Evolutionary conservation across 306 rosid species (phyloP).

Genomic region (Quercus robur): DNA sequence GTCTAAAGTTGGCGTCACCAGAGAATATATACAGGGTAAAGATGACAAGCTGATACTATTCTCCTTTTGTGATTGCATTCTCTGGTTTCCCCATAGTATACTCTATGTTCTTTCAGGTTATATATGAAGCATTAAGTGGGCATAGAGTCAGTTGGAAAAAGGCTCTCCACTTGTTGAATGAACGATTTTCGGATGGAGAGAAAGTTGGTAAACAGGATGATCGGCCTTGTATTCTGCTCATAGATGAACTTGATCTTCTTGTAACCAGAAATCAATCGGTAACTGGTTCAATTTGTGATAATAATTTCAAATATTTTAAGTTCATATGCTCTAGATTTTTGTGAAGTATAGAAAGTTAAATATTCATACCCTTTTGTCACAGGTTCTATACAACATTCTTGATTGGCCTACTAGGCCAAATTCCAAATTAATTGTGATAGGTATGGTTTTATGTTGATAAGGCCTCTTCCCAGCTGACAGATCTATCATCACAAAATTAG

Average conservation of each 20-base stretch:
- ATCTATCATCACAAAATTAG: background rate
- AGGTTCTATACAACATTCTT: slow-evolving; percentile 93
- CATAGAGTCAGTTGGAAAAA: slow-evolving; percentile 89
- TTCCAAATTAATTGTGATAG: slow-evolving; percentile 85
- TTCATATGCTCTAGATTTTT: background rate
- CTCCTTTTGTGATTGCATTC: slow-evolving; percentile 14
- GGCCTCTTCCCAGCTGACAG: background rate
- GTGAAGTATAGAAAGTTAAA: slow-evolving; percentile 1
- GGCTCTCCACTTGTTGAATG: slow-evolving; percentile 77
- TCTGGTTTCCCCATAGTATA: slow-evolving; percentile 5
- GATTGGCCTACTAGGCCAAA: slow-evolving; percentile 98
- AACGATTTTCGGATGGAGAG: slow-evolving; percentile 78
- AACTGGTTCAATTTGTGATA: slow-evolving; percentile 26
- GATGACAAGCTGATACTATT: background rate
- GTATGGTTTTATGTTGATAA: slow-evolving; percentile 26
- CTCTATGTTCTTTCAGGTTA: slow-evolving; percentile 53
- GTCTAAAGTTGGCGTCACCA: slow-evolving; percentile 87
- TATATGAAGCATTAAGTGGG: slow-evolving; percentile 86
- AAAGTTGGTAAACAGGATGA: slow-evolving; percentile 56
- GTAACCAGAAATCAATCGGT: slow-evolving; percentile 98
- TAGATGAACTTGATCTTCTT: slow-evolving; percentile 97
- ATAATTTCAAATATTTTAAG: background rate
- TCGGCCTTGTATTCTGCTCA: slow-evolving; percentile 87
- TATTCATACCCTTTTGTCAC: slow-evolving; percentile 6
- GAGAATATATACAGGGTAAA: slow-evolving; percentile 84